phyloP scores from a whole-genome alignment of 768 basidiomycete genomes.

The Pisolithus microcarpus region DNA sequence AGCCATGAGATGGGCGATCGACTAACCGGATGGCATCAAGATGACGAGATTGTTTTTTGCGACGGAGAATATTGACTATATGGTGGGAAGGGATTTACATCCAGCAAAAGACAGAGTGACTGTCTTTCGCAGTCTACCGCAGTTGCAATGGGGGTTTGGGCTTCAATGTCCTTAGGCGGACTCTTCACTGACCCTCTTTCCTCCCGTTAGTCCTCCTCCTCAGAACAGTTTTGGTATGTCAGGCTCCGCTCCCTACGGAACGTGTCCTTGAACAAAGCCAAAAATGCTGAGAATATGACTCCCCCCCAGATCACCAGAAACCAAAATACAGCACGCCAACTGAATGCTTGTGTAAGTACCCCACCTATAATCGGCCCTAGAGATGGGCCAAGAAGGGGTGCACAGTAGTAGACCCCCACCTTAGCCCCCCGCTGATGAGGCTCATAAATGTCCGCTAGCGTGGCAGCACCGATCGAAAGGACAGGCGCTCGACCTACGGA shows the following conservation, averaged over 20 bases:
- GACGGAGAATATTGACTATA: conserved; percentile 50
- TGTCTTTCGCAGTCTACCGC: conserved; percentile 19
- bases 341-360: conserved; percentile 54
- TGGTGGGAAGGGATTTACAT: conserved; percentile 69
- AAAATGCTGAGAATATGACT: conserved; percentile 46
- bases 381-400: conserved; percentile 68
- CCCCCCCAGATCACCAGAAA: conserved; percentile 66
- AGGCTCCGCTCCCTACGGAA: conserved; percentile 79
- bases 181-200: conserved; percentile 5
- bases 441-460: conserved; percentile 75
- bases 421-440: conserved; percentile 66
- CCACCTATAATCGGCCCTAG: conserved; percentile 70
- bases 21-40: conserved; percentile 32
- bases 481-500: conserved; percentile 55
- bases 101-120: conserved; percentile 54
- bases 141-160: conserved; percentile 8
- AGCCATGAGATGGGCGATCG: not conserved
- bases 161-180: conserved; percentile 20
- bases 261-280: conserved; percentile 75
- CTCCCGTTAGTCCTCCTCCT: conserved; percentile 27
- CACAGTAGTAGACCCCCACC: conserved; percentile 78
- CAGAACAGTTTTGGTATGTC: conserved; percentile 65
- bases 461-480: conserved; percentile 69
- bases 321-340: conserved; percentile 84
- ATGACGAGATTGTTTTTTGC: conserved; percentile 63